phyloP scores from a whole-genome alignment of 2,329 filamentous ascomycete species.

The Nannizziopsis barbatae region DNA sequence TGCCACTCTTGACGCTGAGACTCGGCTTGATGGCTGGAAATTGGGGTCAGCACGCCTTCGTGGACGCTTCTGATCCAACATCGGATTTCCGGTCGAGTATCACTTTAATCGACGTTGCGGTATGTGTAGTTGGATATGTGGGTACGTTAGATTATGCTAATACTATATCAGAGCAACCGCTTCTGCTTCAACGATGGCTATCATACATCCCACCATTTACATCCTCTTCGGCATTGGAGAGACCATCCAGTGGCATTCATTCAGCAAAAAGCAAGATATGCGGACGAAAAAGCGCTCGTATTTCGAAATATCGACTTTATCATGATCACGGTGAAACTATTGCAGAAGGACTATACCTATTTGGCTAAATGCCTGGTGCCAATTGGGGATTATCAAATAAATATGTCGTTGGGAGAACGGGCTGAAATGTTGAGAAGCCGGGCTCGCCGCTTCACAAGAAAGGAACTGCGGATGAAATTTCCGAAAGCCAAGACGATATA shows the following conservation, averaged over 20 bases:
- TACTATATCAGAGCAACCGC: slow-evolving; percentile 54
- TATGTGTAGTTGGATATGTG: slow-evolving; percentile 33
- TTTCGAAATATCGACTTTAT: slow-evolving; percentile 75
- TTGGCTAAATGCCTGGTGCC: slow-evolving; percentile 62
- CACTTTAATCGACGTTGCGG: slow-evolving; percentile 65
- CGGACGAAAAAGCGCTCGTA: slow-evolving; percentile 56
- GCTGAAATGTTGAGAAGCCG: slow-evolving; percentile 53
- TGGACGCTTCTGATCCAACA: slow-evolving; percentile 61
- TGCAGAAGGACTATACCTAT: slow-evolving; percentile 59
- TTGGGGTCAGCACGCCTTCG: slow-evolving; percentile 74
- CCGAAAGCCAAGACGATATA: no score
- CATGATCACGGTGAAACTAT: slow-evolving; percentile 58
- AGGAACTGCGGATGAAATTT: slow-evolving; percentile 53
- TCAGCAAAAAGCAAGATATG: slow-evolving; percentile 56
- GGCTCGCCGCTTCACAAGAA: slow-evolving; percentile 53
- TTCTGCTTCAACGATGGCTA: slow-evolving; percentile 77
- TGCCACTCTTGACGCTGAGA: slow-evolving; percentile 56
- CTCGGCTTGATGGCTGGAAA: slow-evolving; percentile 70
- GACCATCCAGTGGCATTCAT: slow-evolving; percentile 67
- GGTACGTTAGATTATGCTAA: not conserved
- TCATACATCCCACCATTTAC: slow-evolving; percentile 72
- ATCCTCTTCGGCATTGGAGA: slow-evolving; percentile 68
- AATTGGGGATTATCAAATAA: slow-evolving; percentile 59
- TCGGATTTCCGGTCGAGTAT: slow-evolving; percentile 71
- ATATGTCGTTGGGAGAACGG: slow-evolving; percentile 53